These are phyloP conservation scores for Yamadazyma diddensiae DNA, from an alignment of 1,139 yeast genomes.

Conservation along the genomic window DNA sequence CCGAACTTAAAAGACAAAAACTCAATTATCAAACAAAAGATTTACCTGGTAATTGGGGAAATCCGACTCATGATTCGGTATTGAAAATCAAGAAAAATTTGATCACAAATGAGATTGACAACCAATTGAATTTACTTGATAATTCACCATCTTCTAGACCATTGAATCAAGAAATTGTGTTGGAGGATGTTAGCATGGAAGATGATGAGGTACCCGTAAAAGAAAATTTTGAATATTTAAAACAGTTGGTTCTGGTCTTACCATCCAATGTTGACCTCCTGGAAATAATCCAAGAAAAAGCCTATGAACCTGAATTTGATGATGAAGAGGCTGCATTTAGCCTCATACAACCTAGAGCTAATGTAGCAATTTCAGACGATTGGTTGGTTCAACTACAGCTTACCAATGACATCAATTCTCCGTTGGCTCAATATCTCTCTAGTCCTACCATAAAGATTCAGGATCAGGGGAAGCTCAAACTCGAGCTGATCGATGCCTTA, in stretches of 20 bases:
- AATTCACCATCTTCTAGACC: constrained; percentile 4
- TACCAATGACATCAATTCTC: constrained; percentile 54
- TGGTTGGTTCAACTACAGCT: constrained; percentile 66
- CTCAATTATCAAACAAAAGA: constrained; percentile 25
- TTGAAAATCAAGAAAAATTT: constrained; percentile 12
- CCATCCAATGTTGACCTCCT: constrained; percentile 32
- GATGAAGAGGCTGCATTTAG: constrained; percentile 34
- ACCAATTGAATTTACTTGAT: constrained; percentile 7
- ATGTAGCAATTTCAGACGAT: constrained; percentile 50
- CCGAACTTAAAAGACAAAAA: constrained; percentile 38
- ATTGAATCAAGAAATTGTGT: constrained; percentile 3
- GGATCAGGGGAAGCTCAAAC: constrained; percentile 19
- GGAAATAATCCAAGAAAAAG: constrained; percentile 56
- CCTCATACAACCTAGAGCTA: constrained; percentile 28
- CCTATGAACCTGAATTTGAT: constrained; percentile 60
- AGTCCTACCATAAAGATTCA: constrained; percentile 12
- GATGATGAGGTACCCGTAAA: constrained; percentile 9
- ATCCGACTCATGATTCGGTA: constrained; percentile 7
- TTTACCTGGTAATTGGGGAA: constrained; percentile 31
- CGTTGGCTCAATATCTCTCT: constrained; percentile 30
- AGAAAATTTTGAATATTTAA: constrained; percentile 32
- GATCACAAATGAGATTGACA: constrained; percentile 10
- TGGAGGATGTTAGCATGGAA: constrained; percentile 4
- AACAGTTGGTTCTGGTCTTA: constrained; percentile 29
- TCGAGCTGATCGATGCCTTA: constrained; percentile 44